phyloP scores from a whole-genome alignment of 1,284 basidiomycete species.

The Ganoderma lucidum region DNA sequence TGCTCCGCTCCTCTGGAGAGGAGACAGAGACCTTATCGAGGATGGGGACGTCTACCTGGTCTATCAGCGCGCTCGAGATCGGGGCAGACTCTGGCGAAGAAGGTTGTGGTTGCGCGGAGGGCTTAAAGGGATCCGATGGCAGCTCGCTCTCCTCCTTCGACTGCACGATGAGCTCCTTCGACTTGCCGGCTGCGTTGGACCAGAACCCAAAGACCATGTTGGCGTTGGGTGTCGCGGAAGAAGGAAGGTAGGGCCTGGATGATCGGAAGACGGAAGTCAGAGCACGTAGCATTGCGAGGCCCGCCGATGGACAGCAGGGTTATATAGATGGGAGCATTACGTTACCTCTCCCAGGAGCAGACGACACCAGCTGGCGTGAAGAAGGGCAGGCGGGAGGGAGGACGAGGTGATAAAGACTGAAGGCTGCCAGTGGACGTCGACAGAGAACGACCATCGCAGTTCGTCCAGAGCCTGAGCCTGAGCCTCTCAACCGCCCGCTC shows the following conservation, averaged over 20 bases:
- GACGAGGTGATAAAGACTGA: background rate
- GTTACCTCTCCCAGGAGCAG: background rate
- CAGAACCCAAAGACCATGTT: slow-evolving; percentile 21
- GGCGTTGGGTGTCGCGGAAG: background rate
- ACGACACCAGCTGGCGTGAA: background rate
- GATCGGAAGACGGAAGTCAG: slow-evolving; percentile 6
- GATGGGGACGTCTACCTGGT: background rate
- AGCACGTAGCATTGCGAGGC: background rate
- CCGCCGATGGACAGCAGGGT: background rate
- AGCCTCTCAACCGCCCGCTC: background rate
- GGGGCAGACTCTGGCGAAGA: background rate
- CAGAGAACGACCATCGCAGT: slow-evolving; percentile 8
- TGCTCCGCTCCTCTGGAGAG: slow-evolving; percentile 2
- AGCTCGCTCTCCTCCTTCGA: slow-evolving; percentile 12
- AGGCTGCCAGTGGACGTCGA: background rate
- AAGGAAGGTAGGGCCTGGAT: slow-evolving; percentile 1
- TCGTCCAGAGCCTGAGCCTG: background rate
- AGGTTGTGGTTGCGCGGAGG: slow-evolving; percentile 1
- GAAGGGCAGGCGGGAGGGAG: background rate
- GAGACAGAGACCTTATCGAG: background rate
- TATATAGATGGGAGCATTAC: background rate
- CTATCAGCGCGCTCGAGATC: background rate
- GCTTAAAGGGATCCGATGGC: background rate
- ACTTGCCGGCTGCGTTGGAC: slow-evolving; percentile 15
- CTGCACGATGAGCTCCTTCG: slow-evolving; percentile 12